These are phyloP conservation scores for Epichloe glyceriae DNA, from an alignment of 2,329 filamentous ascomycete genomes.

Conservation along the genomic window DNA sequence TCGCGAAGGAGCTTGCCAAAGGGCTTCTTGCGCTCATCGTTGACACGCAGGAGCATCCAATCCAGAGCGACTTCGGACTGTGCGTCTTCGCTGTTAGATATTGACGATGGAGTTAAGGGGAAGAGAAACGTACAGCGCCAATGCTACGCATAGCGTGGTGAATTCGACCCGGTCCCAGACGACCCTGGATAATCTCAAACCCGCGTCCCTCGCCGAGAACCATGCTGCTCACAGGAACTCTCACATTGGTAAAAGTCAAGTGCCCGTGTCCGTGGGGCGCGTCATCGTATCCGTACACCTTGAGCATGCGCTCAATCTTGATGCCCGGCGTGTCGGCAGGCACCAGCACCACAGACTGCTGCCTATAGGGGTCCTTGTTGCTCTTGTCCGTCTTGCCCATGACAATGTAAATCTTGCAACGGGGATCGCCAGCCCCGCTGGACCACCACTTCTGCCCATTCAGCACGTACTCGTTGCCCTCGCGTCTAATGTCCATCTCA, in stretches of 20 bases:
- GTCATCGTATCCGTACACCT: conserved; percentile 91
- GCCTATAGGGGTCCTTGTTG: conserved; percentile 67
- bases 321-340: conserved; percentile 70
- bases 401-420: conserved; percentile 88
- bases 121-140: conserved; percentile 48
- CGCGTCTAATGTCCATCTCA: conserved; percentile 64
- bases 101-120: neutral
- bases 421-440: conserved; percentile 81
- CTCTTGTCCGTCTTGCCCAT: conserved; percentile 83
- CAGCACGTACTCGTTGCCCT: conserved; percentile 80
- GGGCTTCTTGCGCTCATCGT: conserved; percentile 79
- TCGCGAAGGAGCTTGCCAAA: conserved; percentile 80
- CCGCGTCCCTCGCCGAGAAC: conserved; percentile 87
- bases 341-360: conserved; percentile 89
- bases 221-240: conserved; percentile 71
- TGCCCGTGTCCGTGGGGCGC: conserved; percentile 97
- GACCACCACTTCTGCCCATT: conserved; percentile 99
- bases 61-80: conserved; percentile 80
- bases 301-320: conserved; percentile 87
- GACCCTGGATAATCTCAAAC: conserved; percentile 97
- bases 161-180: conserved; percentile 88
- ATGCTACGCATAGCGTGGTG: conserved; percentile 97
- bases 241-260: conserved; percentile 77
- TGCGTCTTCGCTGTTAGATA: neutral
- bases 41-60: conserved; percentile 88